A percentile compares a stretch with the other conserved stretches of the same genome.
These are phyloP conservation scores for Fusarium sp. DNA, from an alignment of 2,329 filamentous ascomycete species.

Conservation along the genomic window DNA sequence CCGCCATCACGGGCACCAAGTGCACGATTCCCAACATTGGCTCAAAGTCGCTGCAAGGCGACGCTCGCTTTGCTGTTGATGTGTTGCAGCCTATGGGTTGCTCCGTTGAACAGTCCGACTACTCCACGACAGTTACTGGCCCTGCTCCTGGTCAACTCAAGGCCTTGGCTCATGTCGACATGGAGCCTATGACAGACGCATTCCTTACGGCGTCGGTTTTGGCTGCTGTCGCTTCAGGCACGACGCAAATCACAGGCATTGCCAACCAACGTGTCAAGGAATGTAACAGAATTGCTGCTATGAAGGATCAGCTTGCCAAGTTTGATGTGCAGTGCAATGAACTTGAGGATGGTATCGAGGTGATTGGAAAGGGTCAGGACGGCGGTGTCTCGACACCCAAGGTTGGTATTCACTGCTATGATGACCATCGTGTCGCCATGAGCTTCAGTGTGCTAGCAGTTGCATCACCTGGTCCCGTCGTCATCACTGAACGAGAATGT, in stretches of 20 bases:
- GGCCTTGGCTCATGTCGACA: constrained; percentile 85
- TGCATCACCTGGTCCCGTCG: constrained; percentile 74
- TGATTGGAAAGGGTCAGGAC: constrained; percentile 63
- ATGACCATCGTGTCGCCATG: constrained; percentile 98
- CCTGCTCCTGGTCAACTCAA: constrained; percentile 79
- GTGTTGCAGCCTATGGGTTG: constrained; percentile 95
- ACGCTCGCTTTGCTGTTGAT: constrained; percentile 92
- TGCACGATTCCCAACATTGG: constrained; percentile 98
- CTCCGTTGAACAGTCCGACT: constrained; percentile 82
- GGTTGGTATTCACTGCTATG: constrained; percentile 88
- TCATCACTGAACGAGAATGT: constrained; percentile 91
- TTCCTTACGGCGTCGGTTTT: constrained; percentile 95
- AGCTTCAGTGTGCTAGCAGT: constrained; percentile 92
- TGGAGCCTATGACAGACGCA: constrained; percentile 99
- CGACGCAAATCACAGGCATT: constrained; percentile 90
- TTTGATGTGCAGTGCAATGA: constrained; percentile 89
- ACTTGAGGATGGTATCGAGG: constrained; percentile 92
- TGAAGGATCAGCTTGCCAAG: constrained; percentile 94
- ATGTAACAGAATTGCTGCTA: constrained; percentile 94
- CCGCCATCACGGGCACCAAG: constrained; percentile 93
- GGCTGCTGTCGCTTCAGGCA: constrained; percentile 85
- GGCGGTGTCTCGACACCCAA: constrained; percentile 64
- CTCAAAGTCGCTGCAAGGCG: constrained; percentile 89
- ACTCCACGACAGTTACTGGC: constrained; percentile 92
- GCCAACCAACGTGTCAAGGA: constrained; percentile 98